Conservation (phyloP, 2,329 filamentous ascomycete species). For the Epichloe glyceriae region DNA sequence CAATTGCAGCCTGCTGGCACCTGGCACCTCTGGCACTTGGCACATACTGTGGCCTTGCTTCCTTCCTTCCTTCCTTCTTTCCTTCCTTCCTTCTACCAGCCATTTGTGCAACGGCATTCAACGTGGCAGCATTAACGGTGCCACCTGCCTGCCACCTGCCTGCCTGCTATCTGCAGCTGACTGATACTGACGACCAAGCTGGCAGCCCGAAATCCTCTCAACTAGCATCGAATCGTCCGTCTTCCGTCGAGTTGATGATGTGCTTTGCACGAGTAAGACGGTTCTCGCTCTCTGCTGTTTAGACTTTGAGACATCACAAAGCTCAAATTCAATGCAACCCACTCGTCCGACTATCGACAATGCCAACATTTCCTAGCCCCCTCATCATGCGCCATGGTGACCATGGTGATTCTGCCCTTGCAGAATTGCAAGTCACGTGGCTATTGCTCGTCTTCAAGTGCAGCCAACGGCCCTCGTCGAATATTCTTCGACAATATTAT, state of each 20-base stretch:
- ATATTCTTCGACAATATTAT: not conserved
- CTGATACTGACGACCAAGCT: not conserved
- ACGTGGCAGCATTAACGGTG: not conserved
- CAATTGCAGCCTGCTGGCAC: not conserved
- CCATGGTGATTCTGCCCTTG: no score
- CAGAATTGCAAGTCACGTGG: no score
- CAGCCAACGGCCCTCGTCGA: not conserved
- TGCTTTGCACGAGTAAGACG: conserved; percentile 1
- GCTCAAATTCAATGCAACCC: not conserved
- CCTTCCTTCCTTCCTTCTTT: not conserved
- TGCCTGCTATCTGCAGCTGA: not conserved
- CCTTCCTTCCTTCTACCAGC: not conserved
- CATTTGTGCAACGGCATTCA: not conserved
- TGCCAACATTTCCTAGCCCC: not conserved
- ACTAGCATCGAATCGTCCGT: not conserved
- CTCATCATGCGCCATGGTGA: no score
- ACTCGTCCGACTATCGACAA: not conserved
- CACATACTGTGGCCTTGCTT: not conserved
- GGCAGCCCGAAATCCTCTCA: not conserved
- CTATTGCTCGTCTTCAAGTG: not conserved
- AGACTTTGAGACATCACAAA: not conserved
- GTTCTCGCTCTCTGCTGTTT: not conserved
- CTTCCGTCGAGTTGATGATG: not conserved
- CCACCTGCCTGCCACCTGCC: not conserved
- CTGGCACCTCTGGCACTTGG: not conserved